Evolutionary conservation across 192 early-diverging fungal genomes (phyloP).

Genomic region (Diversispora epigaea): DNA sequence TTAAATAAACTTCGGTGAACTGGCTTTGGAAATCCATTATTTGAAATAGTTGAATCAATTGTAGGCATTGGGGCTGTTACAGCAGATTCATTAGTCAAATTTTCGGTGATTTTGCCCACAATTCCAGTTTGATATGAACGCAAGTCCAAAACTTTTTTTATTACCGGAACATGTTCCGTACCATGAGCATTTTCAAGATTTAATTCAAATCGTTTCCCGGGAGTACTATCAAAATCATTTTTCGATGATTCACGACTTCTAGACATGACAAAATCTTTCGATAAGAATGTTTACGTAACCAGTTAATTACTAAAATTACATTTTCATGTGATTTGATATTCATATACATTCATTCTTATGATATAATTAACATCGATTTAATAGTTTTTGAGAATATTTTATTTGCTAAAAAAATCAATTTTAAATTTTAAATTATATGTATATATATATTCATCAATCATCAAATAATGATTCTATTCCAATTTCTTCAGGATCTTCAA

Average conservation of each 20-base stretch:
- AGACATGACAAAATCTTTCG: too few relatives aligned
- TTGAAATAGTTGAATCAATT: neutral
- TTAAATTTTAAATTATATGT: too few relatives aligned
- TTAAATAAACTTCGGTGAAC: conserved; percentile 39
- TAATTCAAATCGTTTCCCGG: neutral
- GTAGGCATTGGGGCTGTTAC: neutral
- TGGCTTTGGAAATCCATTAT: conserved; percentile 41
- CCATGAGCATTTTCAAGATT: neutral
- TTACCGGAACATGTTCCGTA: neutral
- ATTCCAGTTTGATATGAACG: neutral
- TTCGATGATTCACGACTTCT: too few relatives aligned
- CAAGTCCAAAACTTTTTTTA: neutral
- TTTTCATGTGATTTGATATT: too few relatives aligned
- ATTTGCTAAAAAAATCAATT: too few relatives aligned
- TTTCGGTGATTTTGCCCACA: neutral
- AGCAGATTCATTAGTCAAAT: neutral
- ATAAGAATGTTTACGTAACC: too few relatives aligned
- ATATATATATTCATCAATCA: too few relatives aligned
- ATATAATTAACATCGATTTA: too few relatives aligned
- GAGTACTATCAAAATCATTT: too few relatives aligned
- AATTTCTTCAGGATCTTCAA: conserved; percentile 3
- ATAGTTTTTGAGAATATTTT: too few relatives aligned
- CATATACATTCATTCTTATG: too few relatives aligned
- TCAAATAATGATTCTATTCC: neutral
- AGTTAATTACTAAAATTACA: too few relatives aligned